Evolutionary conservation across 371 early-diverging fungal genomes (phyloP), one percentile per base, ranked within the genome.

Genomic region (Zychaea mexicana): DNA sequence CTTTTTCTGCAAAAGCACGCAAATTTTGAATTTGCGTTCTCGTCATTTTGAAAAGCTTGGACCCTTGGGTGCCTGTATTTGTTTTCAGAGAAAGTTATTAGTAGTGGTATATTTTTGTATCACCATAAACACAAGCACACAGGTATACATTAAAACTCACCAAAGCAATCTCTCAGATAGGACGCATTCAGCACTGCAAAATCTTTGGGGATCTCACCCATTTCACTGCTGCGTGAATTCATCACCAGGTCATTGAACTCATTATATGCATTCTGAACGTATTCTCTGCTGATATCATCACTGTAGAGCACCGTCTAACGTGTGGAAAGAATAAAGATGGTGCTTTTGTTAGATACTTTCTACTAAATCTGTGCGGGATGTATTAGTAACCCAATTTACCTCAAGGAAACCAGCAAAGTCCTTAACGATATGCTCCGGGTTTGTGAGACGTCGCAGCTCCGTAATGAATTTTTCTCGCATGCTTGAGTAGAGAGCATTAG

Each of bases 381-480:
- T n/a, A n/a, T 36, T 7, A 36, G 7, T 36, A 9, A 36, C 38
- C 7, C 38, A 7, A 38, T 61, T 67, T 77, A 85, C 86, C 60
- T 74, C 61, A 3, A 80, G 66, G 52, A 76, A 76, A 13, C 81
- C 88, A 17, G 83, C 60, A 75, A 87, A 90, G 54, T 91, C 92
- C 59, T 87, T 90, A 13, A 88, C 69, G 33, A 89, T 74, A 66
- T 89, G 89, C 8, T 82, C 78, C 0, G 92, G 90, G 63, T 92
- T 85, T 7, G 88, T 85, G 12, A 93, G 74, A 8, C 92, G 81
- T 4, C 84, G 75, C 21, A 93, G 71, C 61, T 93, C 94, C 22
- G 70, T 60, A 19, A 79, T 75, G 54, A 93, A 85, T 12, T 78
- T 77, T 19, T 87, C 82, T 59, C 85, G 67, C 12, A 84, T 57